These are phyloP conservation scores for Nakazawaea anatomiae DNA, from an alignment of 805 yeast species.

Conservation along the genomic window DNA sequence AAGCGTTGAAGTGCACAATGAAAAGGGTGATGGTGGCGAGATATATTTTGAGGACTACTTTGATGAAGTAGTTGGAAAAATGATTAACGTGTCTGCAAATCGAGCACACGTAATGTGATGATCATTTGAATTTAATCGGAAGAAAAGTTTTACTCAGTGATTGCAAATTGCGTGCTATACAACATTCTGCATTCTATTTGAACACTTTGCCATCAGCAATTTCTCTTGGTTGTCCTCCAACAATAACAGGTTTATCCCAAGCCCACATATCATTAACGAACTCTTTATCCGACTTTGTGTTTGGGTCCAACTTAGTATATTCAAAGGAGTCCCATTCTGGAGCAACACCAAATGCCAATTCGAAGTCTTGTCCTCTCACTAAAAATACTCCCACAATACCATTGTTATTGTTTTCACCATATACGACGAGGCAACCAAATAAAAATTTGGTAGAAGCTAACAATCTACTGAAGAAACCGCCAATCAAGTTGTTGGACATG, in stretches of 20 bases:
- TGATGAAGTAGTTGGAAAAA: slow-evolving; percentile 5
- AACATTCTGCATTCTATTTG: slow-evolving; percentile 39
- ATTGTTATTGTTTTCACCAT: slow-evolving; percentile 91
- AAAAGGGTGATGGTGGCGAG: neutral
- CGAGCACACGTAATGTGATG: neutral
- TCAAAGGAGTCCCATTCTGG: slow-evolving; percentile 91
- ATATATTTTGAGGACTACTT: slow-evolving; percentile 9
- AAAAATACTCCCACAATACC: slow-evolving; percentile 85
- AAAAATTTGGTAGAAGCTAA: slow-evolving; percentile 78
- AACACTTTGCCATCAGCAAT: slow-evolving; percentile 89
- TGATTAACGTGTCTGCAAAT: neutral
- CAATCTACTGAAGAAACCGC: slow-evolving; percentile 90
- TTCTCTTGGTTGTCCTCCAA: slow-evolving; percentile 68
- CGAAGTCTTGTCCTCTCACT: slow-evolving; percentile 79
- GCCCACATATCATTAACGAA: slow-evolving; percentile 81
- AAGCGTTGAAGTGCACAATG: slow-evolving; percentile 8
- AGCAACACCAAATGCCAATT: slow-evolving; percentile 86
- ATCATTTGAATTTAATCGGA: no score
- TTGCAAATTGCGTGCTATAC: no score
- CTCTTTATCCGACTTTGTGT: slow-evolving; percentile 61
- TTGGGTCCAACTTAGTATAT: slow-evolving; percentile 68
- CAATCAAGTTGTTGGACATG: slow-evolving; percentile 89
- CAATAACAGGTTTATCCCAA: slow-evolving; percentile 82
- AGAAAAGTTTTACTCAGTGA: no score
- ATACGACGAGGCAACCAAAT: slow-evolving; percentile 81